Evolutionary conservation across 2,329 filamentous ascomycete genomes (phyloP), one percentile per base, ranked within the genome.

Genomic region (Beauveria bassiana): DNA sequence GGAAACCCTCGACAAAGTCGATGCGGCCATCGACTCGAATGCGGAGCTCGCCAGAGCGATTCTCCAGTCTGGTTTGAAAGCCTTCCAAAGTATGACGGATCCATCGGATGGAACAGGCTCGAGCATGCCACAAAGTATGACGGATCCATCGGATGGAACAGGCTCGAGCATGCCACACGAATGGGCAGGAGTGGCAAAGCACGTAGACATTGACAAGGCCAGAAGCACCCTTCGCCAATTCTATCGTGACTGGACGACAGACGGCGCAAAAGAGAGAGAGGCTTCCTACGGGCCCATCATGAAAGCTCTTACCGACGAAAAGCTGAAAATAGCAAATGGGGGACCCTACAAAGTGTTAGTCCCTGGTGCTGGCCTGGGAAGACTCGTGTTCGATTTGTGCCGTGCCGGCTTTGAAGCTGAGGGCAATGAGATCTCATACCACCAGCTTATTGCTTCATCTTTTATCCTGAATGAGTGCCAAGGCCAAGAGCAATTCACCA

Each of bases 371-470:
- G 95, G 95, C 0, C 79, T 99, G 2, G 95, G 91, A 3, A 84
- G 95, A 16, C 78, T 98, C 2, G 90, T 98, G 0, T 96, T 96
- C 69, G 95, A 99, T 50, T 79, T 98, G 16, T 91, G 88, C 70
- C 78, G 77, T 31, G 79, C 78, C 1, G 93, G 95, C 12, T 96
- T 86, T 72, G 77, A 83, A 12, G 84, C 86, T 0, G 92, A 97
- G 73, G 93, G 93, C 31, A 98, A 97, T 70, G 90, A 99, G 75
- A 96, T 98, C 64, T 97, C 93, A 3, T 98, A 96, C 70, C 95
- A 99, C 73, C 91, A 96, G 72, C 83, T 99, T n/a, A 80, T 98
- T 62, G 91, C 91, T 1, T 96, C 90, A 6, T 85, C 83, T 0
- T 87, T 90, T 70, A 83, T 93, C 18, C 82, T 93, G 53, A 93